phyloP scores from a whole-genome alignment of 495 filamentous ascomycete genomes.

The Talaromyces wortmannii region DNA sequence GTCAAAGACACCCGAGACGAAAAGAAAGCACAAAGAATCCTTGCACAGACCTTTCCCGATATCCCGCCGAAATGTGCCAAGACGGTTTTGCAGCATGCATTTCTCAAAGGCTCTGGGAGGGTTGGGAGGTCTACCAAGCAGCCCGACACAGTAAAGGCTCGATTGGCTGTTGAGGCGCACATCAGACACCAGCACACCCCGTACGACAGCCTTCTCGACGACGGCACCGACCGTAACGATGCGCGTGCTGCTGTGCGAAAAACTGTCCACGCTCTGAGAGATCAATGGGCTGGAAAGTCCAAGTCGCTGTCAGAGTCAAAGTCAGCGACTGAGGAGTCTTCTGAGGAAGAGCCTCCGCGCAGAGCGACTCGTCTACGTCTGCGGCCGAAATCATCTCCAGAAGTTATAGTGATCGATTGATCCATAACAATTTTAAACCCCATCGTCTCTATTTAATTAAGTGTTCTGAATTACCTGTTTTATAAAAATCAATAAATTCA shows the following conservation, averaged over 20 bases:
- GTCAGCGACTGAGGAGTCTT: no score
- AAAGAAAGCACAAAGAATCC: constrained; percentile 20
- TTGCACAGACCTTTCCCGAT: constrained; percentile 28
- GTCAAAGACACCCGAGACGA: constrained; percentile 27
- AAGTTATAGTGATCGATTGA: no score
- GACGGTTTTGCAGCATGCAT: constrained; percentile 34
- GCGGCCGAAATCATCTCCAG: no score
- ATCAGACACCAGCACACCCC: constrained; percentile 41
- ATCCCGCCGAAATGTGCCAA: constrained; percentile 35
- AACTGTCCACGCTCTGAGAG: constrained; percentile 17
- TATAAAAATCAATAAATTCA: neutral
- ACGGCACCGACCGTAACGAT: constrained; percentile 11
- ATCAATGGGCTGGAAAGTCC: constrained; percentile 16
- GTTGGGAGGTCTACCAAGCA: constrained; percentile 31
- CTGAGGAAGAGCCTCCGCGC: no score
- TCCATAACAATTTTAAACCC: no score
- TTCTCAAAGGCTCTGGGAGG: constrained; percentile 41
- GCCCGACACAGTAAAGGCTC: constrained; percentile 28
- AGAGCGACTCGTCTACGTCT: no score
- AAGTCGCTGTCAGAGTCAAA: neutral
- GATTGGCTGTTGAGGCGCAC: constrained; percentile 43
- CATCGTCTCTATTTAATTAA: no score
- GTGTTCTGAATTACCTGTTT: no score
- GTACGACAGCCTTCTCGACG: constrained; percentile 34
- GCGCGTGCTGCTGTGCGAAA: constrained; percentile 22